Percentiles rank a stretch among this genome's conserved stretches.
Evolutionary conservation across 106 monocot species (phyloP).

Genomic region (Dendrobium catenatum): DNA sequence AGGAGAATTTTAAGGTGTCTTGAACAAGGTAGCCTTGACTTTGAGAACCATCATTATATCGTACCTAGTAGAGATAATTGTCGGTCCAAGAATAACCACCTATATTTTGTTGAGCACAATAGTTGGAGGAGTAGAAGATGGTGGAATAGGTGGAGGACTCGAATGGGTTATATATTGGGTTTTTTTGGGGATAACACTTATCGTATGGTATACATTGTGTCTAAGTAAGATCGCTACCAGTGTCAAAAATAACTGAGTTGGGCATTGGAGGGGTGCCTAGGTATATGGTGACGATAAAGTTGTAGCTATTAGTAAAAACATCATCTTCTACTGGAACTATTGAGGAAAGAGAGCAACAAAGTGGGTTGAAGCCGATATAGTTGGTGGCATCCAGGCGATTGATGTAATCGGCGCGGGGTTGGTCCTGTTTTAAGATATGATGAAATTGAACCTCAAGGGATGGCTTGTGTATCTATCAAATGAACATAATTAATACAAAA

Average conservation of each 20-base stretch:
- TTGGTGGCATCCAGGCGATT: no score
- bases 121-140: not conserved
- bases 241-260: not conserved
- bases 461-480: no score
- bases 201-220: slow-evolving; percentile 5
- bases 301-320: not conserved
- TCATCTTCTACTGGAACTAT: no score
- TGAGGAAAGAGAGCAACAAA: no score
- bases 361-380: no score
- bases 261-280: slow-evolving; percentile 1
- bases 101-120: slow-evolving; percentile 2
- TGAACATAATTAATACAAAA: no score
- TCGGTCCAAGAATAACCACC: not conserved
- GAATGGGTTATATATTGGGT: no score
- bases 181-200: not conserved
- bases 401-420: no score
- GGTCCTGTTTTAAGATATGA: no score
- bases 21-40: slow-evolving; percentile 6
- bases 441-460: no score
- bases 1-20: not conserved
- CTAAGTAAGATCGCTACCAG: slow-evolving; percentile 17
- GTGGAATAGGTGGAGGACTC: no score
- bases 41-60: slow-evolving; percentile 14
- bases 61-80: slow-evolving; percentile 13
- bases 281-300: slow-evolving; percentile 1